phyloP scores from a whole-genome alignment of 108 stramenopile genomes.

The Cylindrotheca fusiformis region DNA sequence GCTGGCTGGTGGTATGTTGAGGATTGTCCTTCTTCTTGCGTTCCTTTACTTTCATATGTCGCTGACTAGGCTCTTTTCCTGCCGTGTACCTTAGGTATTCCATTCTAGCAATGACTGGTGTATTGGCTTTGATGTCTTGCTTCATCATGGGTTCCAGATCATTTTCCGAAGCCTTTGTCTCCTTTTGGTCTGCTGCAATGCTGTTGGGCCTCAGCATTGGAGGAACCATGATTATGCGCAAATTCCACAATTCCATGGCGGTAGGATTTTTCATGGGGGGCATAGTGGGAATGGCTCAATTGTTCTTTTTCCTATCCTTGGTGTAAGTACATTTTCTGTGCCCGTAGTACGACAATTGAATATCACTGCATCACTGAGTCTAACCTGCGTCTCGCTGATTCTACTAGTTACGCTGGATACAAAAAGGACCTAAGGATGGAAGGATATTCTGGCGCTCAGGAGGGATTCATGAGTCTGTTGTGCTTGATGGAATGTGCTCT shows the following conservation, averaged over 20 bases:
- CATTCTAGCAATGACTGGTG: constrained; percentile 65
- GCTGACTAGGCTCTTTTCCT: neutral
- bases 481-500: constrained; percentile 64
- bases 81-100: constrained; percentile 65
- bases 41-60: neutral
- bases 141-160: constrained; percentile 66
- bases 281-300: constrained; percentile 75
- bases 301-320: constrained; percentile 79
- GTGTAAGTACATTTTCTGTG: constrained; percentile 50
- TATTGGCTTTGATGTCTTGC: constrained; percentile 60
- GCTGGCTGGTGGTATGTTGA: constrained; percentile 90
- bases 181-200: constrained; percentile 73
- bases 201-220: constrained; percentile 68
- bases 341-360: too few species aligned
- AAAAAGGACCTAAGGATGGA: constrained; percentile 50
- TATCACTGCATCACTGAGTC: neutral
- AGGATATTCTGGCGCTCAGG: constrained; percentile 49
- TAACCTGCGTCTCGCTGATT: neutral
- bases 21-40: neutral
- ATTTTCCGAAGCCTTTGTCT: constrained; percentile 64
- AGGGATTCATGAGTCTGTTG: constrained; percentile 60
- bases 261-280: constrained; percentile 89
- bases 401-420: constrained; percentile 58
- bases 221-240: constrained; percentile 89
- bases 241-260: constrained; percentile 81